Conservation (phyloP, 345 rosid species). For the Angophora floribunda region DNA sequence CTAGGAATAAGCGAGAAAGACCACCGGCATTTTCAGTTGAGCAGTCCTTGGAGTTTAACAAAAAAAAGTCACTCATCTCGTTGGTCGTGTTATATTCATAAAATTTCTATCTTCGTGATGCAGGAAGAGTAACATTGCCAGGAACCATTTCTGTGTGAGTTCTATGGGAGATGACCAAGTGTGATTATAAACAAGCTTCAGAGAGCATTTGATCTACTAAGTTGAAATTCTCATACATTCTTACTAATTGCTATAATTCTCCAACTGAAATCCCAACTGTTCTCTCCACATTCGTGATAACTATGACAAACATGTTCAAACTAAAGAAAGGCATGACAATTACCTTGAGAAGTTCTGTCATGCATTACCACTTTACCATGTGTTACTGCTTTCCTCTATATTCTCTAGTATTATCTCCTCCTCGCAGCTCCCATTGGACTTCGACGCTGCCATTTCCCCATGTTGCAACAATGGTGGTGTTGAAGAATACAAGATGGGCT, state of each 20-base stretch:
- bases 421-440: background rate
- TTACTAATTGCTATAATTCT: background rate
- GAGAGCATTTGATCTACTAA: background rate
- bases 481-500: background rate
- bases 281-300: background rate
- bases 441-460: background rate
- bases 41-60: background rate
- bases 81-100: background rate
- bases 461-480: background rate
- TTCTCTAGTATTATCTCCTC: background rate
- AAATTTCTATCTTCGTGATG: background rate
- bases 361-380: background rate
- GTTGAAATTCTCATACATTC: background rate
- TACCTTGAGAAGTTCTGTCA: background rate
- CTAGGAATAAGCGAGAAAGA: background rate
- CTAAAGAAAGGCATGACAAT: background rate
- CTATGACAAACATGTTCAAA: background rate
- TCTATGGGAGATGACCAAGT: background rate
- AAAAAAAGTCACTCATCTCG: background rate
- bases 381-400: background rate
- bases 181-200: background rate
- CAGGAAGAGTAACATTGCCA: background rate
- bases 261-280: background rate
- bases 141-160: background rate
- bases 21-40: background rate